Evolutionary conservation across 1,284 basidiomycete genomes (phyloP).

Genomic region (Cutaneotrichosporon mucoides): DNA sequence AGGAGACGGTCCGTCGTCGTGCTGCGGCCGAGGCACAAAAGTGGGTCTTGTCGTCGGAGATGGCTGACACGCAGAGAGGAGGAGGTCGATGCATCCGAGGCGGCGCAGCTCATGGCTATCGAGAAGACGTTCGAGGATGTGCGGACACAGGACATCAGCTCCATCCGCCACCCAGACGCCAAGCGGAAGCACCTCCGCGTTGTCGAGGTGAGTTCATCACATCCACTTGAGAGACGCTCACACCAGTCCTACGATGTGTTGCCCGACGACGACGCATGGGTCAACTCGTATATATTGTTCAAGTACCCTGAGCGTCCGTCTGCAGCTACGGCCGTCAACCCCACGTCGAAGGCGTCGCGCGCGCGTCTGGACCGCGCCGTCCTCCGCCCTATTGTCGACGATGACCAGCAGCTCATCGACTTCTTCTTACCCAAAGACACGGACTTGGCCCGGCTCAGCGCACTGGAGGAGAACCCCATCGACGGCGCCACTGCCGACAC

Average conservation of each 20-base stretch:
- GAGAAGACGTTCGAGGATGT: slow-evolving; percentile 71
- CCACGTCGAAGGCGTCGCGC: slow-evolving; percentile 53
- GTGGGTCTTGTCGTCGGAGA: slow-evolving; percentile 8
- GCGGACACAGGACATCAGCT: slow-evolving; percentile 57
- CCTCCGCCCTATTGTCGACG: slow-evolving; percentile 71
- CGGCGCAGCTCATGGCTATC: slow-evolving; percentile 75
- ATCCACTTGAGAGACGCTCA: not conserved
- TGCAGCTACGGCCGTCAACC: slow-evolving; percentile 65
- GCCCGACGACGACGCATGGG: slow-evolving; percentile 82
- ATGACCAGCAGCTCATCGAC: slow-evolving; percentile 80
- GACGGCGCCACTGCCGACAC: slow-evolving; percentile 12
- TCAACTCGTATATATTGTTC: slow-evolving; percentile 83
- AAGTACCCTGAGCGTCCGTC: slow-evolving; percentile 77
- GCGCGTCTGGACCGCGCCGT: slow-evolving; percentile 72
- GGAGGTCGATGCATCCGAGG: slow-evolving; percentile 67
- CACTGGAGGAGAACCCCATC: slow-evolving; percentile 25
- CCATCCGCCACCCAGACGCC: slow-evolving; percentile 60
- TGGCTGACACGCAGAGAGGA: slow-evolving; percentile 39
- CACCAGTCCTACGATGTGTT: slow-evolving; percentile 66
- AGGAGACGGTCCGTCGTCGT: slow-evolving; percentile 25
- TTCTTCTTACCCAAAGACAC: slow-evolving; percentile 82
- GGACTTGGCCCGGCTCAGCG: slow-evolving; percentile 46
- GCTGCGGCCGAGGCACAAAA: slow-evolving; percentile 18
- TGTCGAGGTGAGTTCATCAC: slow-evolving; percentile 53
- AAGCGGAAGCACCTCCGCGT: slow-evolving; percentile 72